Percentiles rank a stretch among this genome's conserved stretches.
Conservation (phyloP, 108 stramenopile species). For the Mediolabrus comicus region DNA sequence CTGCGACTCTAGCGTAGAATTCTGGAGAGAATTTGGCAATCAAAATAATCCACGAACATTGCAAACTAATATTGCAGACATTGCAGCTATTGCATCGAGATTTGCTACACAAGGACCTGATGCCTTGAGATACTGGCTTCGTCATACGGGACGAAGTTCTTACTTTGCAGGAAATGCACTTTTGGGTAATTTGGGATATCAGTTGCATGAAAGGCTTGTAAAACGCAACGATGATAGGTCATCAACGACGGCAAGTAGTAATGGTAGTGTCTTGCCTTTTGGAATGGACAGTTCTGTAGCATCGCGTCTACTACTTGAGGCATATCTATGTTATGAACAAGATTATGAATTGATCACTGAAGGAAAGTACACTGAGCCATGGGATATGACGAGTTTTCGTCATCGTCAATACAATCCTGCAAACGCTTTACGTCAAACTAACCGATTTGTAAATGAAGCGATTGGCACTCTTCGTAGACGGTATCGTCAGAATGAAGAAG, state of each 20-base stretch:
- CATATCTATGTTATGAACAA: constrained; percentile 29
- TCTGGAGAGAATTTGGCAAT: too few species aligned
- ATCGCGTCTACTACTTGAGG: constrained; percentile 36
- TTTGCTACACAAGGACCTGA: too few species aligned
- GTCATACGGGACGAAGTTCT: constrained; percentile 15
- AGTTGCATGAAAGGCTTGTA: constrained; percentile 23
- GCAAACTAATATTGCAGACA: too few species aligned
- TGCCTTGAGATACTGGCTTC: constrained; percentile 12
- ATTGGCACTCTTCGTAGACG: constrained; percentile 32
- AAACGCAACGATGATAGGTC: neutral
- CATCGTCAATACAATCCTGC: constrained; percentile 40
- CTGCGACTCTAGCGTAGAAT: too few species aligned
- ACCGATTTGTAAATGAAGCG: constrained; percentile 21
- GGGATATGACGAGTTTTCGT: constrained; percentile 11
- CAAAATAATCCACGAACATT: too few species aligned
- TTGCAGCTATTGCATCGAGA: too few species aligned
- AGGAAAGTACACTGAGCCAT: constrained; percentile 26
- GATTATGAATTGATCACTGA: constrained; percentile 22
- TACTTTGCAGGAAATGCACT: constrained; percentile 36
- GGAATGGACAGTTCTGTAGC: neutral
- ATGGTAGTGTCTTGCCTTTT: neutral
- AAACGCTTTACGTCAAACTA: constrained; percentile 12
- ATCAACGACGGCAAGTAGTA: neutral
- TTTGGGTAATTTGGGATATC: constrained; percentile 10
- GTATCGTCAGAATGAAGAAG: constrained; percentile 1